phyloP scores from a whole-genome alignment of 352 stramenopile species.

The Peronospora farinosa region DNA sequence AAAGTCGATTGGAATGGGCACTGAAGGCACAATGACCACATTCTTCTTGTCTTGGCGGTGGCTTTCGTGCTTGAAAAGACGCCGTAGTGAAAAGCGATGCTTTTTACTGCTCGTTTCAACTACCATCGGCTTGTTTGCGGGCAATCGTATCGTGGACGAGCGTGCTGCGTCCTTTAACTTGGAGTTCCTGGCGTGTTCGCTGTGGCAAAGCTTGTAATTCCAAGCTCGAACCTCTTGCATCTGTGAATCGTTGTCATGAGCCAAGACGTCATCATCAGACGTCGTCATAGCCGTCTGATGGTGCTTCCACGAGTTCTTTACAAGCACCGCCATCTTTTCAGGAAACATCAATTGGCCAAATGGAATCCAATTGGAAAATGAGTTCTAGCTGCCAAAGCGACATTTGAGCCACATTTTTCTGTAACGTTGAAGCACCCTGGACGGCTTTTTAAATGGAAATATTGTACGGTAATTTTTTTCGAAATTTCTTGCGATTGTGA shows the following conservation, averaged over 20 bases:
- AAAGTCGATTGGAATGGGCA: conserved; percentile 31
- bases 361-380: conserved; percentile 22
- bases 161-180: conserved; percentile 4
- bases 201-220: conserved; percentile 25
- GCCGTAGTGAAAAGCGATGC: conserved; percentile 29
- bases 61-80: conserved; percentile 28
- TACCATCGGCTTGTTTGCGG: conserved; percentile 2
- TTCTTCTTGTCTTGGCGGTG: conserved; percentile 10
- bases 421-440: conserved; percentile 6
- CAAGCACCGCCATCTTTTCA: conserved; percentile 16
- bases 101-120: conserved; percentile 24
- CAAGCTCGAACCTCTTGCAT: conserved; percentile 14
- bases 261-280: background rate
- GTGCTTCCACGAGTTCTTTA: conserved; percentile 21
- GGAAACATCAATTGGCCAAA: background rate
- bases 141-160: conserved; percentile 4
- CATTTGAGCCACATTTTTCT: conserved; percentile 4
- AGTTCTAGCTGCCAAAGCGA: conserved; percentile 13
- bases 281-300: conserved; percentile 5
- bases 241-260: conserved; percentile 5
- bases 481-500: background rate
- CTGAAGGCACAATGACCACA: conserved; percentile 8
- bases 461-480: background rate
- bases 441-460: background rate
- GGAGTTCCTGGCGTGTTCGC: conserved; percentile 6